Evolutionary conservation across 257 asterid genomes (phyloP), one percentile per base, ranked within the genome.

Genomic region (Eustoma russellianum): DNA sequence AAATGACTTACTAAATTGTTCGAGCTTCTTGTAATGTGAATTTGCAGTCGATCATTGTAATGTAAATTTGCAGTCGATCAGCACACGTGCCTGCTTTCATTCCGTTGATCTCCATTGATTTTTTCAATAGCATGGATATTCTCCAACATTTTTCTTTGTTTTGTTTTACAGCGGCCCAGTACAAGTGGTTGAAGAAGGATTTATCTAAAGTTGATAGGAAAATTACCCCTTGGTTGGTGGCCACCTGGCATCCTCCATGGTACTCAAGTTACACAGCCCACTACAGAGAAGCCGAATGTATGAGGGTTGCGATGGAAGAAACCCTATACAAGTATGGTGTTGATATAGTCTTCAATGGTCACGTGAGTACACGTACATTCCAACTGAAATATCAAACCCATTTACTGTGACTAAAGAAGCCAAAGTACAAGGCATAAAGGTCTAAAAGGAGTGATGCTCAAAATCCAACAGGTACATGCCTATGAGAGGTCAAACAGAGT

Each of bases 231-330:
- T 91, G 98, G 98, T 59, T 91, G 61, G 66, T 91, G 19, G 94
- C 82, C 38, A 67, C 86, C 1, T 82, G 94, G 98, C 98, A 91
- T 70, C 83, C 98, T 5, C 98, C 98, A 12, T 91, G 98, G 98
- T 91, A 91, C 75, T 62, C 84, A 62, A 75, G 89, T 24, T 91
- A 82, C 80, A 72, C 61, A n/a, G 79, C 98, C 35, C 98, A 91
- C 73, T 91, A 91, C 62, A 63, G 96, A 62, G 98, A 91, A 83
- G 86, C 83, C 33, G 98, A 91, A 68, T 91, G 98, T 33, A 91
- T 91, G 98, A 91, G 61, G 71, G 86, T 76, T 14, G 74, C 83
- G 10, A 77, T 91, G 98, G 98, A 91, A 64, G 94, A 75, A 50
- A 44, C 80, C 55, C 74, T 91, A 15, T 87, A 91, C 69, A 67